Evolutionary conservation across 495 filamentous ascomycete species (phyloP).

Genomic region (Lasiosphaeria miniovina): DNA sequence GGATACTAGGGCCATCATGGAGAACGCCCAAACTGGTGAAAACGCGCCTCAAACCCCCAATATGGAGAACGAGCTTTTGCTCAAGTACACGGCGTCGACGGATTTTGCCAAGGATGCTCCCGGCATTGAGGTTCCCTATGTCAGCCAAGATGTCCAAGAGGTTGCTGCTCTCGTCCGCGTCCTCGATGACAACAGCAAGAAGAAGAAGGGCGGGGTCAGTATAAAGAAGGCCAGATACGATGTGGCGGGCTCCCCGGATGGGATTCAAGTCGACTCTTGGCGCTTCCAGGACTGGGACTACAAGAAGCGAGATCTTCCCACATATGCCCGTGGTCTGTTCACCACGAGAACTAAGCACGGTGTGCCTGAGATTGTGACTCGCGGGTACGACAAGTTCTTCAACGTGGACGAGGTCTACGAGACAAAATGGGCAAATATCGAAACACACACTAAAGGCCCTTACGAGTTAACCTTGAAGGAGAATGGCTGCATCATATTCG

Average conservation of each 20-base stretch:
- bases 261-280: slow-evolving; percentile 81
- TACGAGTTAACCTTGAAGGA: slow-evolving; percentile 97
- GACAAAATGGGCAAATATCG: slow-evolving; percentile 80
- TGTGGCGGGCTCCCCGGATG: slow-evolving; percentile 54
- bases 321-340: slow-evolving; percentile 89
- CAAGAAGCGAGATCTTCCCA: slow-evolving; percentile 78
- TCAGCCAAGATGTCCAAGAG: slow-evolving; percentile 61
- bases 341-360: slow-evolving; percentile 64
- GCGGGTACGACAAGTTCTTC: slow-evolving; percentile 99
- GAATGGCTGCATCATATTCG: slow-evolving; percentile 98
- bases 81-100: slow-evolving; percentile 28
- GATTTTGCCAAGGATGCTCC: slow-evolving; percentile 32
- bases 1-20: slow-evolving; percentile 24
- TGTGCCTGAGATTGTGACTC: slow-evolving; percentile 69
- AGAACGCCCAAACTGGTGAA: slow-evolving; percentile 11
- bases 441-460: slow-evolving; percentile 73
- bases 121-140: slow-evolving; percentile 46
- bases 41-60: slow-evolving; percentile 10
- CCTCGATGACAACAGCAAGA: slow-evolving; percentile 56
- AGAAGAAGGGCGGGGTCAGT: slow-evolving; percentile 51
- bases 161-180: slow-evolving; percentile 55
- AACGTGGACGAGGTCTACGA: slow-evolving; percentile 75
- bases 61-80: slow-evolving; percentile 23
- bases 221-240: slow-evolving; percentile 71
- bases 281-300: slow-evolving; percentile 92